phyloP scores from a whole-genome alignment of 768 basidiomycete species.

The Exsudoporus frostii region DNA sequence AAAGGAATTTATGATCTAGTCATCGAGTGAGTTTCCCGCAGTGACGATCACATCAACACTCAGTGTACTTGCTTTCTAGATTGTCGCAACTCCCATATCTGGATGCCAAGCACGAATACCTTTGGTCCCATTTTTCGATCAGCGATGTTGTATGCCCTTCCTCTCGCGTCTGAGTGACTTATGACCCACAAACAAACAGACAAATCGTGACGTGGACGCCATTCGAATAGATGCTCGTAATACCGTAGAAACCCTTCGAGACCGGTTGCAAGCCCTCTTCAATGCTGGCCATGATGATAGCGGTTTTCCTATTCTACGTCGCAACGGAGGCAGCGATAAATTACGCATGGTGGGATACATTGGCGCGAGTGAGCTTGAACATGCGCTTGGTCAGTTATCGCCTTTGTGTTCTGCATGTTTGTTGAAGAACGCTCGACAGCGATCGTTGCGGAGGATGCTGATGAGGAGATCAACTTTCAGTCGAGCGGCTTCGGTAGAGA shows the following conservation, averaged over 20 bases:
- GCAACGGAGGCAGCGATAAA: slow-evolving; percentile 41
- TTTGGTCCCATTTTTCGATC: slow-evolving; percentile 78
- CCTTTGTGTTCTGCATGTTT: not conserved
- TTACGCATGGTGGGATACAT: slow-evolving; percentile 84
- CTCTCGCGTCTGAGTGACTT: not conserved
- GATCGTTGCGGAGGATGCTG: slow-evolving; percentile 70
- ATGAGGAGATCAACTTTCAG: slow-evolving; percentile 66
- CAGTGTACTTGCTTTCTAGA: slow-evolving; percentile 28
- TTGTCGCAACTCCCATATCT: slow-evolving; percentile 89
- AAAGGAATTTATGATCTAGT: slow-evolving; percentile 97
- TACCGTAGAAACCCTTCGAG: slow-evolving; percentile 72
- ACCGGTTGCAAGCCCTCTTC: slow-evolving; percentile 60
- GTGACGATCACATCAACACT: not conserved
- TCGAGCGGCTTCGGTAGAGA: slow-evolving; percentile 39
- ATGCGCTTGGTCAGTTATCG: slow-evolving; percentile 69
- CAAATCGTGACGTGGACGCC: slow-evolving; percentile 59
- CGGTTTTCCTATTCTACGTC: slow-evolving; percentile 83
- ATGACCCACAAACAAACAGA: slow-evolving; percentile 39
- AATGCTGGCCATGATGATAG: slow-evolving; percentile 65
- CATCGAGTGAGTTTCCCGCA: slow-evolving; percentile 55
- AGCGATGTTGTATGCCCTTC: slow-evolving; percentile 65
- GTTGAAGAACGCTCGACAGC: slow-evolving; percentile 38
- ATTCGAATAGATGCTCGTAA: slow-evolving; percentile 73
- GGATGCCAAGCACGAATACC: slow-evolving; percentile 84
- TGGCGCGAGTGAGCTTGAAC: slow-evolving; percentile 89